Percentiles rank a stretch among this genome's conserved stretches.
Evolutionary conservation across 2,329 filamentous ascomycete genomes (phyloP).

Genomic region (Fusarium heterosporum): DNA sequence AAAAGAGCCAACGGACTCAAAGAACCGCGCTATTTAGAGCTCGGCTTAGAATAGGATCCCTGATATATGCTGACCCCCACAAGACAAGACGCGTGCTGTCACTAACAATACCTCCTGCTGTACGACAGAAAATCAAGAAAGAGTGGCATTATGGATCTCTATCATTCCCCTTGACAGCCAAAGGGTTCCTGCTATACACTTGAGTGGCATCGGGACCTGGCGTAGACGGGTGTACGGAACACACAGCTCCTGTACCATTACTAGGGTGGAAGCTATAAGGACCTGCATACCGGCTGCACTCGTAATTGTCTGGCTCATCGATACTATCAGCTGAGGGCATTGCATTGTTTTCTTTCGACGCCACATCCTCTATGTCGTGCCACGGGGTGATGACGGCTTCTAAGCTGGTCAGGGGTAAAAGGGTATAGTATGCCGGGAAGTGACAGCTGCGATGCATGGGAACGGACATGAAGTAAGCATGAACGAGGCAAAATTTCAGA

Average conservation of each 20-base stretch:
- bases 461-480: constrained; percentile 12
- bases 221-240: constrained; percentile 18
- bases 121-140: constrained; percentile 40
- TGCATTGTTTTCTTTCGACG: constrained; percentile 16
- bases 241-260: constrained; percentile 1
- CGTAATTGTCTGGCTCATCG: constrained; percentile 33
- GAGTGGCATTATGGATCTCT: constrained; percentile 15
- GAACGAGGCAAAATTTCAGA: constrained; percentile 40
- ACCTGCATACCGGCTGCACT: constrained; percentile 34
- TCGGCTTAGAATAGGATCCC: constrained; percentile 34
- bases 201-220: constrained; percentile 25
- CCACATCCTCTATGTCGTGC: constrained; percentile 28
- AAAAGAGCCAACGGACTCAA: constrained; percentile 3
- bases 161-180: neutral
- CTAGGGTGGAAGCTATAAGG: neutral
- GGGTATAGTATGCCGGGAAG: constrained; percentile 13
- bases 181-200: neutral
- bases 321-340: constrained; percentile 37
- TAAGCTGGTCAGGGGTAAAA: constrained; percentile 26
- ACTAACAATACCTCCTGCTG: constrained; percentile 42
- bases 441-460: constrained; percentile 40
- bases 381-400: constrained; percentile 35
- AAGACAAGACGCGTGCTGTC: constrained; percentile 26
- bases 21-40: constrained; percentile 8
- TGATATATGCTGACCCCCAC: constrained; percentile 32